Conservation (phyloP, 805 yeast species). For the Wickerhamomyces subpelliculosus region DNA sequence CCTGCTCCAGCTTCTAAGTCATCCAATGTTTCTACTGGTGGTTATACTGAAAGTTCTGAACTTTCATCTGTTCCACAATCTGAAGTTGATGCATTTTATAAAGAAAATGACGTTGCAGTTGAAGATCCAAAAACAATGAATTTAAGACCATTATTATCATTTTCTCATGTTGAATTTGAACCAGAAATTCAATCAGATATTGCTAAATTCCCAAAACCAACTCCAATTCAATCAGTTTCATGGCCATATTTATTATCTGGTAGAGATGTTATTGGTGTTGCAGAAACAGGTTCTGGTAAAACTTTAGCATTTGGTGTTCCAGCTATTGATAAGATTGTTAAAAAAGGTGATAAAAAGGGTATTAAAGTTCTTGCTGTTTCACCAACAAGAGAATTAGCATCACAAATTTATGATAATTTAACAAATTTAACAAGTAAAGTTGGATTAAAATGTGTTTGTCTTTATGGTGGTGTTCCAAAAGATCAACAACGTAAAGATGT, state of each 20-base stretch:
- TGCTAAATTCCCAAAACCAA: conserved; percentile 76
- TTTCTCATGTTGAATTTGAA: conserved; percentile 53
- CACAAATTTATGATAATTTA: conserved; percentile 86
- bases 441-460: conserved; percentile 67
- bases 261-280: conserved; percentile 91
- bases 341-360: conserved; percentile 30
- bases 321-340: conserved; percentile 66
- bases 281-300: conserved; percentile 98
- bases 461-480: conserved; percentile 97
- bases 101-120: conserved; percentile 69
- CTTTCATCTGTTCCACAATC: conserved; percentile 38
- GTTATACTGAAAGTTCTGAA: conserved; percentile 33
- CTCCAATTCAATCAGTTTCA: conserved; percentile 90
- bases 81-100: conserved; percentile 56
- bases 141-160: conserved; percentile 64
- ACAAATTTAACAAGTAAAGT: conserved; percentile 52
- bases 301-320: conserved; percentile 98
- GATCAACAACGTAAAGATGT: conserved; percentile 78
- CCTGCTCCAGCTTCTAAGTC: neutral
- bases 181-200: conserved; percentile 52
- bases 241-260: conserved; percentile 86
- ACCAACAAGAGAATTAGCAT: conserved; percentile 96
- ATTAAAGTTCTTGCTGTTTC: conserved; percentile 79
- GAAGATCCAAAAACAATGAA: conserved; percentile 55
- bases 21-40: conserved; percentile 1